Evolutionary conservation across 805 yeast genomes (phyloP), one percentile per base, ranked within the genome.

Genomic region (Wickerhamiella bombiphila): DNA sequence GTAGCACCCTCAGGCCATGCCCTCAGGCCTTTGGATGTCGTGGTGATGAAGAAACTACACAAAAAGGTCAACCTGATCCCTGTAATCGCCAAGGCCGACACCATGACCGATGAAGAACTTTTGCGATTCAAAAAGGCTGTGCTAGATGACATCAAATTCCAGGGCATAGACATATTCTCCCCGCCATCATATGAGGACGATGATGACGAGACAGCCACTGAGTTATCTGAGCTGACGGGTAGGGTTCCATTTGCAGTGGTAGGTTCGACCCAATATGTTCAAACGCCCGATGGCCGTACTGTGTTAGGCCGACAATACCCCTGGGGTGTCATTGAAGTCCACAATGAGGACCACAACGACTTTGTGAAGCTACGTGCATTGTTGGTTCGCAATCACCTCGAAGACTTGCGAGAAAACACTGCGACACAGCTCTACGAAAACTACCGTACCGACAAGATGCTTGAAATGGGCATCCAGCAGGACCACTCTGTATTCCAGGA

Each of bases 1-100:
- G 80, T 91, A 53, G 95, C 88, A 62, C 98, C 98, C 49, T 86
- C 96, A 19, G 97, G 95, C 43, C 98, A 91, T 62, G 74, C 81
- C 31, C 69, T 91, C 57, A 80, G 77, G 57, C 76, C 95, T 15
- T 68, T 91, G 52, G 98, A 91, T 59, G 74, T 91, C 49, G 76
- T 72, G 47, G 80, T 86, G 50, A 81, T 91, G 82, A 76, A 77
- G 55, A 73, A 74, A 56, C 73, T 91, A 45, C 93, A 83, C 63
- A 76, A 77, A 54, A 85, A 83, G 59, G 95, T 86, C 44, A 91
- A 91, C 58, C 69, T 91, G 59, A 81, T 91, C 45, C 98, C 98
- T 34, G 73, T 91, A 35, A 82, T 91, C 60, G 91, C 97, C 45
- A 88, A 88, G 64, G 74, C 94, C 19, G 98, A 91, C 61, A 82